Base-by-base conservation (phyloP, 2,329 filamentous ascomycete genomes). In the Calonectria hawksworthii region DNA sequence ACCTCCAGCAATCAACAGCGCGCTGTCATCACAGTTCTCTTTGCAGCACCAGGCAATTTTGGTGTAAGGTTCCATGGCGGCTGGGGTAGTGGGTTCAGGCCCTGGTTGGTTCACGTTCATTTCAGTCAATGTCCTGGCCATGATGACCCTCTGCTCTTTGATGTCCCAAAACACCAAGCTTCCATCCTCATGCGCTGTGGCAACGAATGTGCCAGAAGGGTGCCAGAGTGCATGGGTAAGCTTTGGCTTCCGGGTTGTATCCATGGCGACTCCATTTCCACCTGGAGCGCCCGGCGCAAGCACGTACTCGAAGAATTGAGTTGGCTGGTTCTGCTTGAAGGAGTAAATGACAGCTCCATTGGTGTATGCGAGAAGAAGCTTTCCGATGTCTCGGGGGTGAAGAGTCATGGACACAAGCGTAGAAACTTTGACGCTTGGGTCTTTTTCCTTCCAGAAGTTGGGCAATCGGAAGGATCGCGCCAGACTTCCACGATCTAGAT, bases 101-200 rank as follows among this genome's bases (percentile, higher is more conserved):
- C 89, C 89, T 3, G 93, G 92, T 76, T 93, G 90, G 79, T 98
- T 91, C 70, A 99, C 88, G 79, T 95, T 91, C 5, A 91, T 91
- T 72, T 95, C 92, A 70, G 93, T 91, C 38, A 98, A 85, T 0
- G 95, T 98, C 79, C 97, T 90, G 5, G 96, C 96, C 88, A 95
- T 92, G 9, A 99, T 87, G 47, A 98, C 87, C 72, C 94, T 92
- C 10, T 95, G 95, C 82, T 99, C 96, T 80, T 96, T 98, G 0
- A 94, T 88, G 84, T 99, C 97, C 96, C 96, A 99, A 79, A 99
- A 94, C 0, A 98, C 96, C 61, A 99, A 87, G 79, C 95, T 98
- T 41, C 94, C 94, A 83, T 99, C 97, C 71, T 98, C 96, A 82
- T 98, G 94, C 1, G 93, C 94, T 0, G 95, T 98, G 78, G 97